Evolutionary conservation across 148 eudicot genomes (phyloP).

Genomic region (Vaccinium vitisidaea): DNA sequence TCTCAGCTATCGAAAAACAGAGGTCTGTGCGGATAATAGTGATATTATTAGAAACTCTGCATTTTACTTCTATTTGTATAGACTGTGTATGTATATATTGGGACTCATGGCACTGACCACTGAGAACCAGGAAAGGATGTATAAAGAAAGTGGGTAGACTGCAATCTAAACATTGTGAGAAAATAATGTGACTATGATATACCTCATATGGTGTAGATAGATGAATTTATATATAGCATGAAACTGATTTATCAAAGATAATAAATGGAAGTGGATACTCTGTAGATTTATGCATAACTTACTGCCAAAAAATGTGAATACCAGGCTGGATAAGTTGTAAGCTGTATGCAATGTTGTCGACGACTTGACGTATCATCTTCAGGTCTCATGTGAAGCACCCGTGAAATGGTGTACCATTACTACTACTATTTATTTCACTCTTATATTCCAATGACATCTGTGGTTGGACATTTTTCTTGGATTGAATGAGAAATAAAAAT

Average conservation of each 20-base stretch:
- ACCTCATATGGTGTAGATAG: background rate
- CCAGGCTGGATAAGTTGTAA: background rate
- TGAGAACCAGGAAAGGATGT: background rate
- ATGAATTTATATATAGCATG: background rate
- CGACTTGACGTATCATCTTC: background rate
- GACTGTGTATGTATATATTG: background rate
- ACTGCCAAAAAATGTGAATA: background rate
- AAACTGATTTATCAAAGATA: background rate
- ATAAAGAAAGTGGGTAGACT: background rate
- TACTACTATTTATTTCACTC: background rate
- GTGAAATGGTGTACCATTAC: background rate
- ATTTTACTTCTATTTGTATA: background rate
- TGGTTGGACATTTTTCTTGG: background rate
- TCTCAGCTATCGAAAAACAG: conserved; percentile 79
- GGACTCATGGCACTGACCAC: background rate
- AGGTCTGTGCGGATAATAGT: conserved; percentile 44
- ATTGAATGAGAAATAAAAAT: background rate
- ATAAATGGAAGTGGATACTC: background rate
- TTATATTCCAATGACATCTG: background rate
- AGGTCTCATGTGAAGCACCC: background rate
- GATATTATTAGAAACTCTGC: background rate
- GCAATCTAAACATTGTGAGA: background rate
- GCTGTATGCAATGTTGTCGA: background rate
- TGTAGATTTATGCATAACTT: background rate
- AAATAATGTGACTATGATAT: background rate